Percentiles rank a stretch among this genome's conserved stretches.
Conservation (phyloP, 805 yeast species). For the Starmerella sp. region DNA sequence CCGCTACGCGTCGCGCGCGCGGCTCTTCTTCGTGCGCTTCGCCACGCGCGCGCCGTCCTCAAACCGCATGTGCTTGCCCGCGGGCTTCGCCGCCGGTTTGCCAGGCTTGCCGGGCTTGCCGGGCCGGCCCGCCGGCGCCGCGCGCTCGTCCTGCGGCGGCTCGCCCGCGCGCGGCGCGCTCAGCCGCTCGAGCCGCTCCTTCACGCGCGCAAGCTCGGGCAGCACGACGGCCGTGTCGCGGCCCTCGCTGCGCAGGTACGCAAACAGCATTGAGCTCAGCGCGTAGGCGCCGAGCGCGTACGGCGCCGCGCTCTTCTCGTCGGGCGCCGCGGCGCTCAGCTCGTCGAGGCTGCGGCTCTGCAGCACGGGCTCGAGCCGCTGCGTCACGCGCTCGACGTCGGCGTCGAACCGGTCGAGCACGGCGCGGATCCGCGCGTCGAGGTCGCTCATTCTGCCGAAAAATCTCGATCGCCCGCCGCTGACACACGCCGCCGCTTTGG, state of each 20-base stretch:
- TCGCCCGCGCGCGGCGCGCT: not conserved
- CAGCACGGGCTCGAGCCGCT: slow-evolving; percentile 15
- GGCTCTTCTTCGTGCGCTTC: not conserved
- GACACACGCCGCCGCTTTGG: not conserved
- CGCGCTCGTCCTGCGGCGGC: not conserved
- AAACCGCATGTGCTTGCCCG: slow-evolving; percentile 19
- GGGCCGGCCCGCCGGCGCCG: not conserved
- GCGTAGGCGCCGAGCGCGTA: slow-evolving; percentile 35
- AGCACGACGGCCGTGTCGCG: slow-evolving; percentile 47
- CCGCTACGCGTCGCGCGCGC: not conserved
- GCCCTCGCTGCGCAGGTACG: slow-evolving; percentile 50
- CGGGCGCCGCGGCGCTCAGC: slow-evolving; percentile 12
- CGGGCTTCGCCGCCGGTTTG: not conserved
- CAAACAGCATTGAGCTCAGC: slow-evolving; percentile 45
- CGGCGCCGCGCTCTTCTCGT: slow-evolving; percentile 9
- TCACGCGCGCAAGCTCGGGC: slow-evolving; percentile 32
- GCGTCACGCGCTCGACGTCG: slow-evolving; percentile 16
- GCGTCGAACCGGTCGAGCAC: slow-evolving; percentile 16
- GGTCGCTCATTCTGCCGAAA: slow-evolving; percentile 4
- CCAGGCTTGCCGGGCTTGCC: slow-evolving; percentile 1
- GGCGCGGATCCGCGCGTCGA: slow-evolving; percentile 9
- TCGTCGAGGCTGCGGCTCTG: slow-evolving; percentile 12
- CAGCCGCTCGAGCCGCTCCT: slow-evolving; percentile 28
- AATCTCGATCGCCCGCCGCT: not conserved
- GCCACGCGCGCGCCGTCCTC: slow-evolving; percentile 6